These are phyloP conservation scores for Yarrowia sp. DNA, from an alignment of 805 yeast genomes.

Conservation along the genomic window DNA sequence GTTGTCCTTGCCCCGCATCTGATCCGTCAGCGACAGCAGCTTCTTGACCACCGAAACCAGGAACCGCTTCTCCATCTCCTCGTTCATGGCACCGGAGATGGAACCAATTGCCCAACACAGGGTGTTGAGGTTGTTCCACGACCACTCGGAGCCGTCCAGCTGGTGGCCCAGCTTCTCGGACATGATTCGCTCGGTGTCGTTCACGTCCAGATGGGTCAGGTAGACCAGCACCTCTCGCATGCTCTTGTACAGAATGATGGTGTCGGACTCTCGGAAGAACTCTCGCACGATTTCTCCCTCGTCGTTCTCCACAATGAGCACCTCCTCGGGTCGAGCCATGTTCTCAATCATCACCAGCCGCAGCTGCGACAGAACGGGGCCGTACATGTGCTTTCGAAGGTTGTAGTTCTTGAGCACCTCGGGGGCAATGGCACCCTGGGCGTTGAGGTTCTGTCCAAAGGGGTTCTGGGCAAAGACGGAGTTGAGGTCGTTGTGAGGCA, in stretches of 20 bases:
- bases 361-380: constrained; percentile 77
- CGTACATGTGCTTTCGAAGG: constrained; percentile 83
- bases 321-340: constrained; percentile 99
- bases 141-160: constrained; percentile 96
- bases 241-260: constrained; percentile 91
- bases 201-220: constrained; percentile 92
- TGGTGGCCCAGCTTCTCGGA: constrained; percentile 88
- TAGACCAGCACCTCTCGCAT: constrained; percentile 96
- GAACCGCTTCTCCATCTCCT: constrained; percentile 94
- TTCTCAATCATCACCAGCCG: constrained; percentile 94
- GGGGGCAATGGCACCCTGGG: constrained; percentile 79
- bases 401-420: constrained; percentile 76
- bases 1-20: constrained; percentile 96
- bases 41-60: constrained; percentile 93
- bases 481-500: constrained; percentile 69
- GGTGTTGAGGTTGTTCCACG: constrained; percentile 97
- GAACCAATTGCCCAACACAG: constrained; percentile 99
- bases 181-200: constrained; percentile 94
- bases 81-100: constrained; percentile 98
- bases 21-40: constrained; percentile 86
- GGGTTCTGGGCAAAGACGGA: constrained; percentile 65
- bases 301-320: constrained; percentile 93
- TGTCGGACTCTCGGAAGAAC: constrained; percentile 95
- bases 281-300: constrained; percentile 99
- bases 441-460: constrained; percentile 50